These are phyloP conservation scores for Cordyceps cateniannulata DNA, from an alignment of 2,329 filamentous ascomycete genomes.

Conservation along the genomic window DNA sequence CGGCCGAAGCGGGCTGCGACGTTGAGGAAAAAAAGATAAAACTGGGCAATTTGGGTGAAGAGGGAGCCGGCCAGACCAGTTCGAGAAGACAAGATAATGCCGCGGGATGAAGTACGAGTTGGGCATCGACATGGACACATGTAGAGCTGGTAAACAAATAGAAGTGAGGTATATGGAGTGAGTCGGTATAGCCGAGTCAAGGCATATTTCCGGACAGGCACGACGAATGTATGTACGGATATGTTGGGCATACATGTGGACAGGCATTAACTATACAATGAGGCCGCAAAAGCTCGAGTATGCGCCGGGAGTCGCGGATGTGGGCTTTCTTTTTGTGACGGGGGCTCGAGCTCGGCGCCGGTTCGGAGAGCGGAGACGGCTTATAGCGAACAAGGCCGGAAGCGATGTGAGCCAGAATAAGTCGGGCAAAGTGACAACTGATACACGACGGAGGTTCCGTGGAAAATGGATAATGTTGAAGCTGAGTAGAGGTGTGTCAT, in stretches of 20 bases:
- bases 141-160: too few species aligned
- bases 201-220: background rate
- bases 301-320: constrained; percentile 2
- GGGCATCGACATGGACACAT: too few species aligned
- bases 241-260: background rate
- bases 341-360: background rate
- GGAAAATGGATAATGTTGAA: background rate
- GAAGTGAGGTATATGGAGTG: too few species aligned
- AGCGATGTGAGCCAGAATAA: background rate
- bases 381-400: background rate
- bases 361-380: background rate
- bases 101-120: too few species aligned
- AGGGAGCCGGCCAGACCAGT: too few species aligned
- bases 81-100: too few species aligned
- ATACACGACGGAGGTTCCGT: background rate
- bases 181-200: background rate
- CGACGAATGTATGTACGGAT: background rate
- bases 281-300: too few species aligned
- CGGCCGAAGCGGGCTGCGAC: too few species aligned
- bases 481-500: background rate
- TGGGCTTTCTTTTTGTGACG: background rate
- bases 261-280: too few species aligned
- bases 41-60: too few species aligned
- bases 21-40: too few species aligned
- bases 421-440: background rate